Base-by-base conservation (phyloP, 176 grass and related monocot genomes). In the Paspalum notatum region DNA sequence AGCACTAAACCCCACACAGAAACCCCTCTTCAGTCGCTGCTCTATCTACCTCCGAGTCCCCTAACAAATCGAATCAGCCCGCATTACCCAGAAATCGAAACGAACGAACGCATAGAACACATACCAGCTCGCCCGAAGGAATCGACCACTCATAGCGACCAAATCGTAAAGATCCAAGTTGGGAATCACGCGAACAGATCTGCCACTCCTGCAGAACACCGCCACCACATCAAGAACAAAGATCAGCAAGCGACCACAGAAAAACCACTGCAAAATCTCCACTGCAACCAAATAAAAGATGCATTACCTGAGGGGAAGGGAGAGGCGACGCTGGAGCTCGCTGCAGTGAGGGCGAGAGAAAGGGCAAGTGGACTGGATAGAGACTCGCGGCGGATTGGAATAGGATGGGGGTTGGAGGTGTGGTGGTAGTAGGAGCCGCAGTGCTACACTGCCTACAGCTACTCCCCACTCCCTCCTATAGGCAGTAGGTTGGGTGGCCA, bases 131-230 rank as follows among this genome's bases (percentile, higher is more conserved):
- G 32, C 8, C 45, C 21, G 20, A 39, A 68, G 27, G 21, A 65
- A 71, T 50, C 47, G 7, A 9, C 24, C 46, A 2, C 41, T n/a
- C 7, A 60, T 12, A 81, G 16, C 25, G 52, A 41, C 51, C 38
- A 47, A 61, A 68, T 75, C 68, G 27, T 17, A 51, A 69, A 68
- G 68, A 80, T 69, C 46, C 69, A 26, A 54, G 53, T 4, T 13
- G 20, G 68, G 55, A 15, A 44, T 84, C 12, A 14, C 63, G 32
- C 42, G 2, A 14, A 72, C 82, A 75, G 87, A 89, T 89, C 87
- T 69, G 62, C 81, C 72, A 37, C 26, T 75, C 59, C 60, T 83
- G 75, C 81, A 62, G 17, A 32, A 32, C 32, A 32, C 32, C 32
- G 3, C 32, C 32, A 32, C 58, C 18, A 7, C 49, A 52, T 39